Evolutionary conservation across 1,284 basidiomycete genomes (phyloP), one percentile per base, ranked within the genome.

Genomic region (Somion occarium): DNA sequence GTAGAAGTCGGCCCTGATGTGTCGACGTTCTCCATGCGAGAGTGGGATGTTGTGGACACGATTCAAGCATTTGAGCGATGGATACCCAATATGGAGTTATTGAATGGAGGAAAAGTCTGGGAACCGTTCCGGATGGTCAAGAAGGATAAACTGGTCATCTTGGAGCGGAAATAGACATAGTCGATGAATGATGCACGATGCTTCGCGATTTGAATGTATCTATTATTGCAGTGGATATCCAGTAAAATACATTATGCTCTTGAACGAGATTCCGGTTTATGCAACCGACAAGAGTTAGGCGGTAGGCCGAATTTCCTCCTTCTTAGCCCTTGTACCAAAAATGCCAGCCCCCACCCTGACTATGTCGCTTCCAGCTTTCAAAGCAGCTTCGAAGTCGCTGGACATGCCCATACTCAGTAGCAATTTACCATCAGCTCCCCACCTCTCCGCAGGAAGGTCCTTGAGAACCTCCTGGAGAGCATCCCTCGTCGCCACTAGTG

Each of bases 401-500:
- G 93, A 96, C 96, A 99, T 99, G 19, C 96, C 96, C 95, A 98
- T 98, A 63, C 93, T 96, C 64, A 99, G 67, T 63, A 93, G 65
- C 54, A 98, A 66, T 49, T 70, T 72, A 3, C 83, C 72, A 30
- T 74, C 72, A 44, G 73, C 69, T 5, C 83, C 83, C 80, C 79
- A 85, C 41, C 57, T 68, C 3, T 50, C 63, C 19, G 64, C 66
- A 1, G 48, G 41, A 19, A 61, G 56, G 9, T 67, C 63, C 7
- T 74, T 68, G 46, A 91, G 64, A 25, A 70, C 64, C 12, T 63
- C 68, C 41, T 78, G 73, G 49, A 97, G 70, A 13, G 72, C 57
- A 45, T 79, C 76, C 49, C 90, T 74, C 5, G 87, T 89, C 56
- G 71, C 68, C 48, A 78, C 81, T 41, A 98, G 76, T 25, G 65